phyloP scores from a whole-genome alignment of 768 basidiomycete genomes.

The Jaapia argillacea region DNA sequence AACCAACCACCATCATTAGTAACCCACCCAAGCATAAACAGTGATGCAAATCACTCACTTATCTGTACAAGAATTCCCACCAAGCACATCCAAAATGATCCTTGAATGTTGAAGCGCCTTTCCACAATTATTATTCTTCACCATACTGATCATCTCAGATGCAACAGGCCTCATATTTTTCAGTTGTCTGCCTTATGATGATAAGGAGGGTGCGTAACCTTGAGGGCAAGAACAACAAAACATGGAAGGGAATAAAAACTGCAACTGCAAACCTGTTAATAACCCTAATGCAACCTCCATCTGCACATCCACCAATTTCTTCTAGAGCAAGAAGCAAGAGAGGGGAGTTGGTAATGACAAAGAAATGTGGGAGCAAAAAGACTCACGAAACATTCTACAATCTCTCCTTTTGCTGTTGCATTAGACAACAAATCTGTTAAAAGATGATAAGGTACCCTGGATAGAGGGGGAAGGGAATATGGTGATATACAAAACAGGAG shows the following conservation, averaged over 20 bases:
- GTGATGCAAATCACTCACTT: conserved; percentile 48
- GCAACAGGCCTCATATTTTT: conserved; percentile 68
- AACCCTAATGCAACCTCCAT: background rate
- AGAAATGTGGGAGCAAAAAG: background rate
- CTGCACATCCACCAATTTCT: no score
- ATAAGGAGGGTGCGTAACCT: conserved; percentile 1
- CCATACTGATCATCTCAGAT: conserved; percentile 90
- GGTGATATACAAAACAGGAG: background rate
- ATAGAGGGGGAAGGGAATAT: no score
- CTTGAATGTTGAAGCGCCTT: no score
- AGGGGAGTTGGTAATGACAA: no score
- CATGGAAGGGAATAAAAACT: no score
- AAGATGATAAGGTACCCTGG: conserved; percentile 1
- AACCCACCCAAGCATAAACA: no score
- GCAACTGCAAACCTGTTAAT: conserved; percentile 16
- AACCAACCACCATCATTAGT: no score
- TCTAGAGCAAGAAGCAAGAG: no score
- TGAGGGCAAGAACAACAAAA: no score
- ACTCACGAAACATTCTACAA: conserved; percentile 88
- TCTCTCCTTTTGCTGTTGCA: conserved; percentile 68
- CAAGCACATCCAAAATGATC: no score
- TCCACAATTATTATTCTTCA: conserved; percentile 96
- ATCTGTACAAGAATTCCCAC: conserved; percentile 89
- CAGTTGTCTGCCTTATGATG: conserved; percentile 50
- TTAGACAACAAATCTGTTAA: no score